Evolutionary conservation across 106 monocot species (phyloP).

Genomic region (Platanthera zijinensis): DNA sequence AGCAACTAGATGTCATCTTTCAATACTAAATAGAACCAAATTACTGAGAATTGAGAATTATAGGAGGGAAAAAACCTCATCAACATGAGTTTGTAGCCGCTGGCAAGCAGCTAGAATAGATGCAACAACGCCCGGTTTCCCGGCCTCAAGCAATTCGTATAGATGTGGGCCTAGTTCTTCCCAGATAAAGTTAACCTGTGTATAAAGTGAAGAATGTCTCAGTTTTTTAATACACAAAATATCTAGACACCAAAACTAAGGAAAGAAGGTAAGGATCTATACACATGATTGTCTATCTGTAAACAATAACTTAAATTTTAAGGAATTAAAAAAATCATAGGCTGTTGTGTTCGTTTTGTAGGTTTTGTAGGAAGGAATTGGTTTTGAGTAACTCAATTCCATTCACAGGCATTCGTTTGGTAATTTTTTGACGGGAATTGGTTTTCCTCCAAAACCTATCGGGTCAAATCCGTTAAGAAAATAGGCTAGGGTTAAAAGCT

Average conservation of each 20-base stretch:
- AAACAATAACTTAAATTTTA: not conserved
- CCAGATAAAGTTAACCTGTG: constrained; percentile 60
- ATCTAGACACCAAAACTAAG: not conserved
- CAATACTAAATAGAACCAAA: not conserved
- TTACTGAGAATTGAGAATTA: constrained; percentile 5
- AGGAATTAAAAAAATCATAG: not conserved
- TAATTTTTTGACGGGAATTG: no score
- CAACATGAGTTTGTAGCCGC: constrained; percentile 41
- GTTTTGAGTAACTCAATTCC: no score
- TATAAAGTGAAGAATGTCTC: not conserved
- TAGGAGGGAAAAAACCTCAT: constrained; percentile 40
- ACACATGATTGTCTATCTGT: not conserved
- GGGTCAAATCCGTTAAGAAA: no score
- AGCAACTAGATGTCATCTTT: not conserved
- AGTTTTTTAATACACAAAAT: not conserved
- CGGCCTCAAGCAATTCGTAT: constrained; percentile 49
- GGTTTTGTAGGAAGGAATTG: no score
- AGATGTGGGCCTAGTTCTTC: constrained; percentile 58
- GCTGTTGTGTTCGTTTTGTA: no score
- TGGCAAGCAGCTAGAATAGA: constrained; percentile 78
- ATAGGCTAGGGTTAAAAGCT: no score
- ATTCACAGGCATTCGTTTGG: no score
- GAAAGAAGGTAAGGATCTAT: not conserved
- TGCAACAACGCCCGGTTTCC: constrained; percentile 81
- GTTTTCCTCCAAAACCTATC: no score